phyloP scores from a whole-genome alignment of 1,284 basidiomycete species.

The Trametes sp. region DNA sequence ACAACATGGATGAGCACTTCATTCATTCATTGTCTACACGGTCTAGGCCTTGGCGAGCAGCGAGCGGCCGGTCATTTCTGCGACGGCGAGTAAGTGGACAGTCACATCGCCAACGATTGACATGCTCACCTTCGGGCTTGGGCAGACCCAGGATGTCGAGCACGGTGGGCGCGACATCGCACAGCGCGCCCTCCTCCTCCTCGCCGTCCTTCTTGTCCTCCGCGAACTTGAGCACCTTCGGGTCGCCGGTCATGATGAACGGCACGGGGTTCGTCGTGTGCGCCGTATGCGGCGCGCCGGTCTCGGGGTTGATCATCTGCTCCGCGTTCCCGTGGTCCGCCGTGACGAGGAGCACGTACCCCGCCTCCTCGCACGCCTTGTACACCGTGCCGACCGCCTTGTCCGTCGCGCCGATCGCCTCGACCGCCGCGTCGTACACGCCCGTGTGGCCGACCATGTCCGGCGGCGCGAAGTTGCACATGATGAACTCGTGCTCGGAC shows the following conservation, averaged over 20 bases:
- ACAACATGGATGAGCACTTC: conserved; percentile 17
- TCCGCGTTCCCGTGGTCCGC: conserved; percentile 95
- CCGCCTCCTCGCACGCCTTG: conserved; percentile 83
- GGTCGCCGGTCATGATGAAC: conserved; percentile 76
- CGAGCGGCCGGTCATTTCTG: conserved; percentile 68
- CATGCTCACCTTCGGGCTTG: conserved; percentile 62
- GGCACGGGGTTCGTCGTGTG: conserved; percentile 88
- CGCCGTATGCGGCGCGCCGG: conserved; percentile 86
- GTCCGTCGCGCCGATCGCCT: conserved; percentile 86
- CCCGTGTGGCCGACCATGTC: conserved; percentile 97
- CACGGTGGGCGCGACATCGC: conserved; percentile 89
- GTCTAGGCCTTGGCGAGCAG: conserved; percentile 49
- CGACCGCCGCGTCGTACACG: conserved; percentile 85
- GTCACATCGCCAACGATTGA: not conserved
- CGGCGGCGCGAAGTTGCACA: conserved; percentile 96
- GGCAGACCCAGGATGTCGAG: conserved; percentile 74
- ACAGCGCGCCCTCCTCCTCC: conserved; percentile 75
- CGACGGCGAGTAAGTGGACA: conserved; percentile 16
- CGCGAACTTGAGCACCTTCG: conserved; percentile 55
- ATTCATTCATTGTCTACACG: conserved; percentile 9
- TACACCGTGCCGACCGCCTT: conserved; percentile 86
- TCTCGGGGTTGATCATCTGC: conserved; percentile 88
- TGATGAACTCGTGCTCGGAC: conserved; percentile 82
- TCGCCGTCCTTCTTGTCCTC: conserved; percentile 60
- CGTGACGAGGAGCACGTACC: conserved; percentile 87